These are phyloP conservation scores for Kwoniella sp. DNA, from an alignment of 768 basidiomycete species.

Conservation along the genomic window DNA sequence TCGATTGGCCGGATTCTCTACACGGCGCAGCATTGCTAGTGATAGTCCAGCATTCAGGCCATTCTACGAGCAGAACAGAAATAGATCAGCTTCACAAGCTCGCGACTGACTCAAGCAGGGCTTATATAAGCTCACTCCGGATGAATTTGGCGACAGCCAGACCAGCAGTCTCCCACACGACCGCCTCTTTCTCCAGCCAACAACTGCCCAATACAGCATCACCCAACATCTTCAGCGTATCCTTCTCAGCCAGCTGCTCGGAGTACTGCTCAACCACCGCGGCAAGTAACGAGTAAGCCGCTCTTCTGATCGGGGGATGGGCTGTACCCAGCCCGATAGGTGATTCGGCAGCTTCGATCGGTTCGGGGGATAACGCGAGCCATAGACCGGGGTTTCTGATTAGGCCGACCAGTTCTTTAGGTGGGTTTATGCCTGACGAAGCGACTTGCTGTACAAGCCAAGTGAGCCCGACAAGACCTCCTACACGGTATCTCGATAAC, in stretches of 20 bases:
- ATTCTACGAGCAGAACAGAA: slow-evolving; percentile 58
- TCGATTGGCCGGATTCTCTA: slow-evolving; percentile 5
- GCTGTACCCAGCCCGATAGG: slow-evolving; percentile 61
- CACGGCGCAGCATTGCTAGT: slow-evolving; percentile 11
- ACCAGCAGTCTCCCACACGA: slow-evolving; percentile 71
- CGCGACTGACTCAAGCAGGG: background rate
- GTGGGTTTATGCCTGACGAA: background rate
- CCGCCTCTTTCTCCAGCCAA: slow-evolving; percentile 70
- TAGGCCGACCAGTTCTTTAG: slow-evolving; percentile 31
- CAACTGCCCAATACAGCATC: slow-evolving; percentile 32
- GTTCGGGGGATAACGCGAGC: slow-evolving; percentile 66
- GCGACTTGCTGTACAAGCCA: slow-evolving; percentile 43
- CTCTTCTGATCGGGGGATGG: slow-evolving; percentile 73
- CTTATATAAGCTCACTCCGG: slow-evolving; percentile 63
- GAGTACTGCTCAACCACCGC: slow-evolving; percentile 59
- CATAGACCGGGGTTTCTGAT: slow-evolving; percentile 58
- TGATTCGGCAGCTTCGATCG: slow-evolving; percentile 42
- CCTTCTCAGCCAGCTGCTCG: slow-evolving; percentile 55
- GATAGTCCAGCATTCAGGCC: slow-evolving; percentile 67
- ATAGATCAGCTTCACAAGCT: background rate
- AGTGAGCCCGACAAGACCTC: slow-evolving; percentile 49
- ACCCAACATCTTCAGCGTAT: slow-evolving; percentile 61
- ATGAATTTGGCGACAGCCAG: slow-evolving; percentile 71
- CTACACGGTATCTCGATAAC: slow-evolving; percentile 34
- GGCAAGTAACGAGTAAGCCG: slow-evolving; percentile 67